Conservation (phyloP, 257 asterid species). For the Craterostigma plantagineum region DNA sequence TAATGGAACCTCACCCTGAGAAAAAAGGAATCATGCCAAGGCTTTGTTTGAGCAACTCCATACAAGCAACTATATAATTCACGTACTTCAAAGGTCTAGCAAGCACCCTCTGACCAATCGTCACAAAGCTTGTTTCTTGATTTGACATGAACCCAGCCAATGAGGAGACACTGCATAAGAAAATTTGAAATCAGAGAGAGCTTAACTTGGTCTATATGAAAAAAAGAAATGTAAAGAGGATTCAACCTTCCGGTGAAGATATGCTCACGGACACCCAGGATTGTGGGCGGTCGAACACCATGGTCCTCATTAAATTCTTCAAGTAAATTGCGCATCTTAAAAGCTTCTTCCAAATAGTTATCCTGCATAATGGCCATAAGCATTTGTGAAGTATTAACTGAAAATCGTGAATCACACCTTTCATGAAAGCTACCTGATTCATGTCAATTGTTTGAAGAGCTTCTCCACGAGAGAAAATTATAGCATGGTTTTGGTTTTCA, state of each 20-base stretch:
- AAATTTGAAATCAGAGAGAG: constrained; percentile 14
- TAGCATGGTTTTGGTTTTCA: constrained; percentile 98
- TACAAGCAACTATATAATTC: constrained; percentile 6
- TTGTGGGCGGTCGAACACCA: constrained; percentile 91
- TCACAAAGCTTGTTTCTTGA: constrained; percentile 98
- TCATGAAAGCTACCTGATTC: constrained; percentile 63
- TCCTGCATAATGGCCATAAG: constrained; percentile 31
- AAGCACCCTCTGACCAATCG: constrained; percentile 97
- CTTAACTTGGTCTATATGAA: too few relatives aligned
- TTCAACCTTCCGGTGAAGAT: constrained; percentile 91
- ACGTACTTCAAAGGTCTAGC: constrained; percentile 93
- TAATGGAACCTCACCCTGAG: constrained; percentile 90
- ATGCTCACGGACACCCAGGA: constrained; percentile 93
- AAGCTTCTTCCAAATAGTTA: constrained; percentile 95
- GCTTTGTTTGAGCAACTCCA: neutral
- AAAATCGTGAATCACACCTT: constrained; percentile 7
- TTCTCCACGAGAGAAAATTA: constrained; percentile 82
- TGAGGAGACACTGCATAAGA: constrained; percentile 75
- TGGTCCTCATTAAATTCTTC: constrained; percentile 94
- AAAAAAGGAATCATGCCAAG: constrained; percentile 3
- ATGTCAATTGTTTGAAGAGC: constrained; percentile 98
- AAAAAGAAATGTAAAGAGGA: constrained; percentile 7
- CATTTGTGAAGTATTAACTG: neutral
- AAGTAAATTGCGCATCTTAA: constrained; percentile 92
- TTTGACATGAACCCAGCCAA: constrained; percentile 99